Evolutionary conservation across 441 rosid species (phyloP).

Genomic region (Syzygium malaccense): DNA sequence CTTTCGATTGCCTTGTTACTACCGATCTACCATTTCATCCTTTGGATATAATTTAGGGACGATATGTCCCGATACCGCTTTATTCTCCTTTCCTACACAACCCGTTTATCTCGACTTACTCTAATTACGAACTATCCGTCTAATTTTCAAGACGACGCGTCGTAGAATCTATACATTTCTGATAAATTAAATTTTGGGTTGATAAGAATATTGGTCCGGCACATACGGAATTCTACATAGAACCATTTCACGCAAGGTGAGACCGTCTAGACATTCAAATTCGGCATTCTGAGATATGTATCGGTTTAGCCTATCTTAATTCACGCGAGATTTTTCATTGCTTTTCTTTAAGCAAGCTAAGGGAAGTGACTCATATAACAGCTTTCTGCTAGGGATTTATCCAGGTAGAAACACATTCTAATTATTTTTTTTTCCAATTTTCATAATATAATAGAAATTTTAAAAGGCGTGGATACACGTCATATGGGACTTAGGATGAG

Average conservation of each 20-base stretch:
- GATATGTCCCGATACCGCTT: fast-evolving
- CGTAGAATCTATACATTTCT: background rate
- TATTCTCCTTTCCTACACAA: background rate
- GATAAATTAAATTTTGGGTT: background rate
- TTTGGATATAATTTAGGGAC: background rate
- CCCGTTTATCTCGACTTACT: background rate
- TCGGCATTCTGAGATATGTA: background rate
- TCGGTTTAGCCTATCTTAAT: background rate
- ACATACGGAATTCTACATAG: background rate
- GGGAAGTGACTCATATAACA: background rate
- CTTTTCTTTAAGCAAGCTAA: background rate
- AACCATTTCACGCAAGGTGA: background rate
- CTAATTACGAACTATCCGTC: background rate
- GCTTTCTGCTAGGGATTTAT: background rate
- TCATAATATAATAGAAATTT: background rate
- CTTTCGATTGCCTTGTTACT: background rate
- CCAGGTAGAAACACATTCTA: background rate
- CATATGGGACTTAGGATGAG: background rate
- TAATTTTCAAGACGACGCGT: background rate
- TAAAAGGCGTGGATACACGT: background rate
- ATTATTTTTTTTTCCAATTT: background rate
- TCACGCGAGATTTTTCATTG: background rate
- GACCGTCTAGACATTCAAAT: background rate
- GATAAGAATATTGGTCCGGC: background rate
- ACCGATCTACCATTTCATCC: background rate